A percentile compares a stretch with the other conserved stretches of the same genome.
Evolutionary conservation across 768 basidiomycete species (phyloP).

Genomic region (Boletus rufocinnamomeus): DNA sequence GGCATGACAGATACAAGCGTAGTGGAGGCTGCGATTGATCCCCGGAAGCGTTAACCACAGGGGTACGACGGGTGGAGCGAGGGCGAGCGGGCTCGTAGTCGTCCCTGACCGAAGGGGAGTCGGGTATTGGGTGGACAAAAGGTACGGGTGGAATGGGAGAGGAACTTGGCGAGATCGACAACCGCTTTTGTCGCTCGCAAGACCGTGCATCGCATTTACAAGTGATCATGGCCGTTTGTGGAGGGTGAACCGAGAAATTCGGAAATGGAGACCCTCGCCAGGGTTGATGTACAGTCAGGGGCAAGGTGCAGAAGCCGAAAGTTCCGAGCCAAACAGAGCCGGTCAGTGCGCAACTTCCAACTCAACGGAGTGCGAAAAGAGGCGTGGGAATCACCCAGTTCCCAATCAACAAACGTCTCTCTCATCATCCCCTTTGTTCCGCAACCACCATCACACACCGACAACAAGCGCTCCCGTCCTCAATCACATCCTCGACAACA

Average conservation of each 20-base stretch:
- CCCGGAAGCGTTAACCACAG: too few species aligned
- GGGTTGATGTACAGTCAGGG: neutral
- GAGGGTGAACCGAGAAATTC: too few species aligned
- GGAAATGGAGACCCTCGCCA: too few species aligned
- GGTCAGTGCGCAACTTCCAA: constrained; percentile 35
- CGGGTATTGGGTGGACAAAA: neutral
- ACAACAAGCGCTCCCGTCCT: constrained; percentile 5
- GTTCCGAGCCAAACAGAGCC: constrained; percentile 20
- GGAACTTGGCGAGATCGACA: too few species aligned
- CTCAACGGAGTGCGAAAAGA: constrained; percentile 31
- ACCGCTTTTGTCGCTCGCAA: too few species aligned
- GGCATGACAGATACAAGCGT: neutral
- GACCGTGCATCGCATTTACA: too few species aligned
- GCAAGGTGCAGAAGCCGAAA: constrained; percentile 1
- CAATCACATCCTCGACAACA: constrained; percentile 11
- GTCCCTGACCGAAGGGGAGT: neutral
- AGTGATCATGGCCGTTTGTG: too few species aligned
- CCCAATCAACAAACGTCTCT: constrained; percentile 26
- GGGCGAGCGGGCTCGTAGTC: too few species aligned
- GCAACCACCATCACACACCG: constrained; percentile 33
- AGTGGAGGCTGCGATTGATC: neutral
- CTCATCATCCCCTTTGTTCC: constrained; percentile 23
- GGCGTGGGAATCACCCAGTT: constrained; percentile 33
- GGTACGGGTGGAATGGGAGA: neutral
- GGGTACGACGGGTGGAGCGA: neutral